phyloP scores from a whole-genome alignment of 768 basidiomycete species.

The Pholiota microspora region DNA sequence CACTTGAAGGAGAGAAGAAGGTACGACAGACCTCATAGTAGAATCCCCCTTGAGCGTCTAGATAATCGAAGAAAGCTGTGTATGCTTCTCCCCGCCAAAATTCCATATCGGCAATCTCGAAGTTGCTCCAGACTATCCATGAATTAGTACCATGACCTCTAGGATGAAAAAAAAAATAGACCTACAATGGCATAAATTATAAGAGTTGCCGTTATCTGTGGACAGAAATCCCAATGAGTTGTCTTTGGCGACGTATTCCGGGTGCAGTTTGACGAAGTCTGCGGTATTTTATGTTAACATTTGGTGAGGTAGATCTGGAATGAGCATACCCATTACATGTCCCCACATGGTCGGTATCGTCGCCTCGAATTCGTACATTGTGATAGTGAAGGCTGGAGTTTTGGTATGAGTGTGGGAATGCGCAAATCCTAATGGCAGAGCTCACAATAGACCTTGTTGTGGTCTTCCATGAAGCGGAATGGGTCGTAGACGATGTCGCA shows the following conservation, averaged over 20 bases:
- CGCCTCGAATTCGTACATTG: conserved; percentile 70
- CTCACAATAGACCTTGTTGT: conserved; percentile 65
- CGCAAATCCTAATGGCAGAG: neutral
- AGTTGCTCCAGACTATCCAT: conserved; percentile 55
- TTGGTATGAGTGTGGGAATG: too few species aligned
- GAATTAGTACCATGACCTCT: neutral
- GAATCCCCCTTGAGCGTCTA: conserved; percentile 62
- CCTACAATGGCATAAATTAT: conserved; percentile 75
- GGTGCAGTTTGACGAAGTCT: conserved; percentile 57
- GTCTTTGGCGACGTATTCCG: conserved; percentile 53
- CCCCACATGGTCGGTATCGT: conserved; percentile 79
- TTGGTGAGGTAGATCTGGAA: conserved; percentile 6
- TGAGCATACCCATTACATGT: conserved; percentile 55
- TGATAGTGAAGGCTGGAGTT: conserved; percentile 59
- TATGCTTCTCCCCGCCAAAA: conserved; percentile 70
- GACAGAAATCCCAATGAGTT: conserved; percentile 62
- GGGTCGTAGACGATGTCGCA: conserved; percentile 69
- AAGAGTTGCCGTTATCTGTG: conserved; percentile 49
- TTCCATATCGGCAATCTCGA: conserved; percentile 67
- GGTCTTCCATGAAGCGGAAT: conserved; percentile 68
- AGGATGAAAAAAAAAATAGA: conserved; percentile 7
- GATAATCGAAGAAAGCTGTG: conserved; percentile 60
- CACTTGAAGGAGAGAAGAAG: neutral
- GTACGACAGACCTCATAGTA: conserved; percentile 58
- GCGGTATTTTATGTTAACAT: too few species aligned